Evolutionary conservation across 2,329 filamentous ascomycete species (phyloP).

Genomic region (Aspergillus versicolor): DNA sequence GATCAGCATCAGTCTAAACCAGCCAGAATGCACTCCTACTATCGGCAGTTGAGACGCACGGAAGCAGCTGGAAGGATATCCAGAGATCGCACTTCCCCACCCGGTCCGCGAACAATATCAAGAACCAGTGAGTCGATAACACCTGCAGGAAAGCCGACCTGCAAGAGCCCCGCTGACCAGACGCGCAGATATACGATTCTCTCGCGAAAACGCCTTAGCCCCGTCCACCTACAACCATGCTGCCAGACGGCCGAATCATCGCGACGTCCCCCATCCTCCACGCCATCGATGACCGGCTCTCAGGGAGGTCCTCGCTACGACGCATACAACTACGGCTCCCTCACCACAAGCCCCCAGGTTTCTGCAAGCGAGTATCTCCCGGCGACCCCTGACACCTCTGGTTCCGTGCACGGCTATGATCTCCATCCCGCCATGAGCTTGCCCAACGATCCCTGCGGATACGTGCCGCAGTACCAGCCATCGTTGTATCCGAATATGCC

Average conservation of each 20-base stretch:
- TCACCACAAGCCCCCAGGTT: conserved; percentile 1
- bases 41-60: conserved; percentile 5
- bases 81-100: conserved; percentile 10
- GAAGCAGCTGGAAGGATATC: conserved; percentile 15
- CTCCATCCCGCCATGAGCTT: background rate
- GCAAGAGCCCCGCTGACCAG: background rate
- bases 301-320: background rate
- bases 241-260: background rate
- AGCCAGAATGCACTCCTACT: conserved; percentile 5
- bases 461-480: background rate
- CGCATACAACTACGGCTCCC: conserved; percentile 1
- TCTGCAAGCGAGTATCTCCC: conserved; percentile 2
- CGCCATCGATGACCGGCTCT: background rate
- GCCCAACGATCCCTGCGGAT: background rate
- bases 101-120: conserved; percentile 13
- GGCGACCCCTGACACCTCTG: background rate
- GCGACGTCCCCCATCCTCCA: background rate
- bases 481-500: background rate
- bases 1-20: background rate
- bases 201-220: background rate
- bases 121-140: conserved; percentile 7
- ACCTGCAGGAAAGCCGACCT: no score
- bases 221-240: background rate
- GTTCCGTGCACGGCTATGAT: background rate
- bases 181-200: conserved; percentile 6